Base-by-base conservation (phyloP, 306 rosid species). In the Crotalaria pallida region DNA sequence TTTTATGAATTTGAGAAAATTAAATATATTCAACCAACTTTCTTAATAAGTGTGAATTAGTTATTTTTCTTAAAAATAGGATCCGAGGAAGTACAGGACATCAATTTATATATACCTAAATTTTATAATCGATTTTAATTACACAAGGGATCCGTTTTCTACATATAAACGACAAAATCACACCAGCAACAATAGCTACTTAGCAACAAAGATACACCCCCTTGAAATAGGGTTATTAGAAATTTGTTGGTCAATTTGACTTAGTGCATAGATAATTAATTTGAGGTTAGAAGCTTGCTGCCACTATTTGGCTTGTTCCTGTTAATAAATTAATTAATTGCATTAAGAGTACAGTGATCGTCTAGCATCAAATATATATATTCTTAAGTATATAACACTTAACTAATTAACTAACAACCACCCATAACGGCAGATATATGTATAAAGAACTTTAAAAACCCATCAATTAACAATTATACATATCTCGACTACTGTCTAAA, bases 151-250 rank as follows among this genome's bases (percentile, higher is more conserved):
- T 3, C 3, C 29, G 3, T 26, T 3, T 26, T 7, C 41, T 31
- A 31, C 36, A 31, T 31, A 31, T n/a, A 62, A 3, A 51, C 56
- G 34, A 75, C 73, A 65, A 65, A 65, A 34, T n/a, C 15, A 19
- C 18, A 22, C 33, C 56, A 57, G 13, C 16, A 2, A 31, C 36
- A 34, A n/a, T 58, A 62, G 43, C 22, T 33, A 67, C 75, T 67
- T 50, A 53, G 52, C 23, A 33, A 67, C 76, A 73, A 73, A 73
- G 67, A 60, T 73, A 49, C 71, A 48, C 52, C 10, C 58, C 15
- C 65, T 10, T 43, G 4, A 53, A 49, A 59, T 2, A 45, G n/a
- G 45, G 19, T 17, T 33, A 36, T 40, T 50, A 15, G 44, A 23
- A 58, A 58, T 40, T 66, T 31, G 45, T 60, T 61, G 58, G 56